Percentiles rank a stretch among this genome's conserved stretches.
Conservation (phyloP, 805 yeast genomes). For the Yarrowia bubula region DNA sequence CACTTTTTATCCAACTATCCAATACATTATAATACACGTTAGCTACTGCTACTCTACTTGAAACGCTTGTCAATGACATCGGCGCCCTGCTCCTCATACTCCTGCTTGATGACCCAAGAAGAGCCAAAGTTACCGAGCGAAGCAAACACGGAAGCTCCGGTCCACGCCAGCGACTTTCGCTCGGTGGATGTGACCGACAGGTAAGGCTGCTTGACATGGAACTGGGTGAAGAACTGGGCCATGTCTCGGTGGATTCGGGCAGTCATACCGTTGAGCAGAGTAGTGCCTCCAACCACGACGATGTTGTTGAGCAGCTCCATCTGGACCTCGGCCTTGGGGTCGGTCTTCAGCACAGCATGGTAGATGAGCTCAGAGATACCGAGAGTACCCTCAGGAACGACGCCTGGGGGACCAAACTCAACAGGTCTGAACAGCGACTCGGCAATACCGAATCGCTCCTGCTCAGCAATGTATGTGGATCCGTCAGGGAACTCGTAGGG, state of each 20-base stretch:
- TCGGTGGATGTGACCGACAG: conserved; percentile 42
- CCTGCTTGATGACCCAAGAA: conserved; percentile 59
- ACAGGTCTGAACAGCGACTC: conserved; percentile 74
- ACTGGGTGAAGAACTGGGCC: conserved; percentile 53
- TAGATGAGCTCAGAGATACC: conserved; percentile 50
- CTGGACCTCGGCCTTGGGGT: conserved; percentile 47
- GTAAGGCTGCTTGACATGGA: conserved; percentile 44
- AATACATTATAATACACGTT: conserved; percentile 23
- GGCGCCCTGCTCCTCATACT: conserved; percentile 62
- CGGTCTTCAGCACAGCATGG: conserved; percentile 48
- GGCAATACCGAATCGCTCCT: conserved; percentile 54
- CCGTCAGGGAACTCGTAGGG: conserved; percentile 63
- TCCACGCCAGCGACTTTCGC: conserved; percentile 61
- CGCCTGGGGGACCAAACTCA: conserved; percentile 47
- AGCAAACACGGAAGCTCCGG: conserved; percentile 70
- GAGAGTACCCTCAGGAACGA: conserved; percentile 46
- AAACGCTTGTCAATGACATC: conserved; percentile 42
- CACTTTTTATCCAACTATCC: background rate
- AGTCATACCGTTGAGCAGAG: conserved; percentile 54
- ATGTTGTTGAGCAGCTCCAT: conserved; percentile 47
- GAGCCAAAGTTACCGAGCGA: conserved; percentile 57
- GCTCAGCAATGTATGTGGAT: conserved; percentile 47
- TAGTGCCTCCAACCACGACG: conserved; percentile 60
- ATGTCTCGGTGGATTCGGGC: conserved; percentile 58
- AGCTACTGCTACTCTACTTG: conserved; percentile 34